Evolutionary conservation across 2,329 filamentous ascomycete species (phyloP), one percentile per base, ranked within the genome.

Genomic region (Alternaria solani): DNA sequence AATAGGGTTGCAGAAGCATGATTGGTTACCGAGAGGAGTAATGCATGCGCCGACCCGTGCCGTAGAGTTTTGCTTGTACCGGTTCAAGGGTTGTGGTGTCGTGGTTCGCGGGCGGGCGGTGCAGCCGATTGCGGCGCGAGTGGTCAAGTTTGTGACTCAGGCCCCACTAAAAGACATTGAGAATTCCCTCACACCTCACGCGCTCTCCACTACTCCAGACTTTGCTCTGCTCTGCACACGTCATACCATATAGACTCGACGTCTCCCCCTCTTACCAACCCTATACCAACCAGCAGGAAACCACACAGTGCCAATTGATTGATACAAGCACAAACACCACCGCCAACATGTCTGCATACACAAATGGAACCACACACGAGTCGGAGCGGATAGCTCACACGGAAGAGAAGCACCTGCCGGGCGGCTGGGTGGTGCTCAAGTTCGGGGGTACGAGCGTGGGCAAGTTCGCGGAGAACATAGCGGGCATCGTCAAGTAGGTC

Each of bases 361-460:
- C 64, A 61, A 78, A 78, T 58, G 75, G 75, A 41, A 62, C 74
- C 71, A 75, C 63, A 51, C 69, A 73, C 66, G 57, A 69, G 64
- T 75, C 74, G 26, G 71, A 74, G 68, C 73, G 75, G 74, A 79
- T 77, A 79, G 72, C 77, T 62, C 77, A 78, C 75, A 75, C 71
- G 28, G 70, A 79, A 69, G 82, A 84, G 65, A 81, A 82, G 71
- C 77, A 84, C 64, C 71, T 84, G 44, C 82, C 82, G 11, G 82
- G 82, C 36, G 82, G 82, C 41, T 97, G 93, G 94, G 85, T 96
- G 30, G 91, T 97, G 51, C 93, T 97, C 79, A 97, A 97, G 80
- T 97, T 96, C 79, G 94, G 94, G 64, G 94, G 94, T 52, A 99
- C 94, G 53, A 96, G 92, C 75, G 91, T 98, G 52, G 95, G 94